phyloP scores from a whole-genome alignment of 1,284 basidiomycete species.

The Malassezia furfur region DNA sequence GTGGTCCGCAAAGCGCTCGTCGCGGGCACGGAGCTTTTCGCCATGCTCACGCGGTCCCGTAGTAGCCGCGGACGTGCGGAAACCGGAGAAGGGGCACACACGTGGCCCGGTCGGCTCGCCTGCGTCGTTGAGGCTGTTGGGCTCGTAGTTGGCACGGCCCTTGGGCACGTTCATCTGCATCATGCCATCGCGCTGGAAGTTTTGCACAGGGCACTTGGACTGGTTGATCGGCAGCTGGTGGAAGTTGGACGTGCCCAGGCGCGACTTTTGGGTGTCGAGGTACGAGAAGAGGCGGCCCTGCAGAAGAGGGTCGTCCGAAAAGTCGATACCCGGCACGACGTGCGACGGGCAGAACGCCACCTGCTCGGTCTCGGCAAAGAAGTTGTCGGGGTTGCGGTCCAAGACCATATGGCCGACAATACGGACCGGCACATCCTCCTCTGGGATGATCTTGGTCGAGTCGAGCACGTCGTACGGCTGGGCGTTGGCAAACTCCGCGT shows the following conservation, averaged over 20 bases:
- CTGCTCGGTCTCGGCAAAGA: slow-evolving; percentile 51
- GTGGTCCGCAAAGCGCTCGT: slow-evolving; percentile 14
- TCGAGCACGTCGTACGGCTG: slow-evolving; percentile 62
- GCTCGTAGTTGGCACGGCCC: slow-evolving; percentile 17
- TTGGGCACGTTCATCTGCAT: slow-evolving; percentile 21
- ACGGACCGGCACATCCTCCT: slow-evolving; percentile 66
- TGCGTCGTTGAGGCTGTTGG: slow-evolving; percentile 11
- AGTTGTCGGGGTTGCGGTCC: slow-evolving; percentile 70
- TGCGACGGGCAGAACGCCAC: slow-evolving; percentile 77
- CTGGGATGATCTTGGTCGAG: slow-evolving; percentile 57
- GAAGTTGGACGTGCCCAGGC: slow-evolving; percentile 67
- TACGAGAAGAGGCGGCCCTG: slow-evolving; percentile 90
- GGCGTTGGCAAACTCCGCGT: slow-evolving; percentile 1
- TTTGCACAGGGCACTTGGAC: slow-evolving; percentile 60
- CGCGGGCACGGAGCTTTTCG: slow-evolving; percentile 9
- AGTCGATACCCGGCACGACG: slow-evolving; percentile 73
- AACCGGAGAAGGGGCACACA: slow-evolving; percentile 2
- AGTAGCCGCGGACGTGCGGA: neutral
- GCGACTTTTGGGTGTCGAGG: slow-evolving; percentile 50
- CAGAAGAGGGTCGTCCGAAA: slow-evolving; percentile 77
- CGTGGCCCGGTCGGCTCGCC: slow-evolving; percentile 7
- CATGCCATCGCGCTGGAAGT: slow-evolving; percentile 62
- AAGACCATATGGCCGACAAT: slow-evolving; percentile 74
- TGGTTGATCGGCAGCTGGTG: slow-evolving; percentile 78
- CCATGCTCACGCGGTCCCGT: slow-evolving; percentile 13